Base-by-base conservation (phyloP, 2,329 filamentous ascomycete species). In the Mycocentrospora acerina region DNA sequence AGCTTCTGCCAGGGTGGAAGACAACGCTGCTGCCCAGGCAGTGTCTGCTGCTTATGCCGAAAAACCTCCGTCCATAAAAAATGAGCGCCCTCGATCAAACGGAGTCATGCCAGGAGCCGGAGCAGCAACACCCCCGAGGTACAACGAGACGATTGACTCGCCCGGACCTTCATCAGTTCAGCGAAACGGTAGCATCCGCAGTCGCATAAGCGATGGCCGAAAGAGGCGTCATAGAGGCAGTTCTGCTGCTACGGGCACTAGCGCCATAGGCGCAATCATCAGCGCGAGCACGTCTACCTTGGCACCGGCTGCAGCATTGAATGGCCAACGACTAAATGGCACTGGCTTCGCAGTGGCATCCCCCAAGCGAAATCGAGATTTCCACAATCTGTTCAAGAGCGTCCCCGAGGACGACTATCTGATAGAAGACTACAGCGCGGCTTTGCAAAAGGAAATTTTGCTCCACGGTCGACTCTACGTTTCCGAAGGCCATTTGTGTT, bases 391-490 rank as follows among this genome's bases (percentile, higher is more conserved):
- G 2, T 98, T 98, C 75, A 87, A 93, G 68, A 97, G 90, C 63
- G 93, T 98, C 1, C 93, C 94, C 1, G 91, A 97, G 52, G 93
- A 98, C 59, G 93, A 98, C 67, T 96, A 95, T 62, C 77, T 98
- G 17, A 97, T 98, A 51, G 93, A 98, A 63, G 93, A 98, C 66
- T 98, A 97, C 67, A 96, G 93, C 66, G 96, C 93, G 64, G 93
- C 93, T 4, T 69, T 98, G 42, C 93, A 98, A 67, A 83, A 90
- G 51, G 94, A 98, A 62, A 98, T 98, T 44, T 79, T 98, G 24
- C 82, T 95, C 6, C 93, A 96, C 53, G 93, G 93, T 5, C 81
- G 93, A 27, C 78, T 98, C 11, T 98, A 98, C 60, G 88, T 98
- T 28, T 97, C 93, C 0, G 93, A 98, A 70, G 90, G 91, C 9